A percentile compares a stretch with the other conserved stretches of the same genome.
These are phyloP conservation scores for Pseudogymnoascus sp. DNA, from an alignment of 2,329 filamentous ascomycete species.

Conservation along the genomic window DNA sequence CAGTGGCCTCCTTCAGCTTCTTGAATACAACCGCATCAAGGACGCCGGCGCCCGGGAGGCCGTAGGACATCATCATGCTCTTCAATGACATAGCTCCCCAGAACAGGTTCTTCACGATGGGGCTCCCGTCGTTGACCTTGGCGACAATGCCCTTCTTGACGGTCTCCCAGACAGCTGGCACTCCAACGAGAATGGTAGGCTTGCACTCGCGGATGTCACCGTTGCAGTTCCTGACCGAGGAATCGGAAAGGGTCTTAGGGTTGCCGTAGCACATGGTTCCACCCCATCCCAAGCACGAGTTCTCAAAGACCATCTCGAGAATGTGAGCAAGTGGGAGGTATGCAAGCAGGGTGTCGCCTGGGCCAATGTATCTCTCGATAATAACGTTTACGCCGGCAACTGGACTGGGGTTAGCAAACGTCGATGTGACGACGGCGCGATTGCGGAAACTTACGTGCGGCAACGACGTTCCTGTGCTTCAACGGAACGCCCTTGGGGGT, in stretches of 20 bases:
- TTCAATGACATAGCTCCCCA: slow-evolving; percentile 52
- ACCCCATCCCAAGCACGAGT: slow-evolving; percentile 78
- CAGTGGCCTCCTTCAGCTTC: slow-evolving; percentile 80
- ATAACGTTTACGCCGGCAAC: slow-evolving; percentile 72
- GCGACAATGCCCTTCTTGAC: slow-evolving; percentile 86
- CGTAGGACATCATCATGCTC: slow-evolving; percentile 47
- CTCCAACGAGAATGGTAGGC: slow-evolving; percentile 84
- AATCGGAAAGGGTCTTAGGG: slow-evolving; percentile 76
- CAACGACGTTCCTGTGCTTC: slow-evolving; percentile 73
- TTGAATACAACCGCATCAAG: slow-evolving; percentile 80
- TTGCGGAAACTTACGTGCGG: slow-evolving; percentile 50
- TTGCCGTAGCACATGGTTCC: slow-evolving; percentile 89
- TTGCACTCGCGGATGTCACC: slow-evolving; percentile 89
- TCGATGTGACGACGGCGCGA: slow-evolving; percentile 4
- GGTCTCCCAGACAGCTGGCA: slow-evolving; percentile 94
- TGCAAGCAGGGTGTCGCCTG: slow-evolving; percentile 70
- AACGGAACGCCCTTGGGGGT: slow-evolving; percentile 83
- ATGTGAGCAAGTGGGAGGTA: slow-evolving; percentile 94
- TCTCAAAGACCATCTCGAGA: slow-evolving; percentile 92
- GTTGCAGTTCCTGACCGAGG: slow-evolving; percentile 76
- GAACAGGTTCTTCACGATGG: slow-evolving; percentile 66
- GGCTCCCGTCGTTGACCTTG: slow-evolving; percentile 62
- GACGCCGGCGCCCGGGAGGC: slow-evolving; percentile 54
- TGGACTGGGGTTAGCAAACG: slow-evolving; percentile 22
- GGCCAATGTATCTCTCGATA: slow-evolving; percentile 67